A percentile compares a stretch with the other conserved stretches of the same genome.
Evolutionary conservation across 2,329 filamentous ascomycete genomes (phyloP).

Genomic region (Bipolaris bicolor): DNA sequence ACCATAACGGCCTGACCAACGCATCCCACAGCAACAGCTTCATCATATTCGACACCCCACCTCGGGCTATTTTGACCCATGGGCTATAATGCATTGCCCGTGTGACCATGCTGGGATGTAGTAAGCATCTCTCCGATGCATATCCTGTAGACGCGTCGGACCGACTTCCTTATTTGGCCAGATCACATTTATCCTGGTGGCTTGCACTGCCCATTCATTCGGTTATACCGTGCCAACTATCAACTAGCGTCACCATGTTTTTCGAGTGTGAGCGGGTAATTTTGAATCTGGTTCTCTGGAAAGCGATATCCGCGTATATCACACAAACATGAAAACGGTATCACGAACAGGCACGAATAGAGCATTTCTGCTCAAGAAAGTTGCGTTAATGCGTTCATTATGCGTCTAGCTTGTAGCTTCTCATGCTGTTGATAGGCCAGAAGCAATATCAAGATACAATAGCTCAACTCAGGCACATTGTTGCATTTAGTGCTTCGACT

Average conservation of each 20-base stretch:
- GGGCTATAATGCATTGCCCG: not conserved
- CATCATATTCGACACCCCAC: not conserved
- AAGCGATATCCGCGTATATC: not conserved
- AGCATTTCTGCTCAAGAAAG: too few species aligned
- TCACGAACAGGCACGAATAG: too few species aligned
- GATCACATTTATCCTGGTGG: not conserved
- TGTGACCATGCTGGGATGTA: not conserved
- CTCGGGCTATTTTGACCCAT: not conserved
- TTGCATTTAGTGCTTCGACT: not conserved
- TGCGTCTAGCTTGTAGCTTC: too few species aligned
- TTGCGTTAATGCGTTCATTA: too few species aligned
- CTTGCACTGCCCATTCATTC: not conserved
- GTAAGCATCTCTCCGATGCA: not conserved
- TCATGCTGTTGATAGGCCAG: not conserved
- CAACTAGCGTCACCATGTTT: not conserved
- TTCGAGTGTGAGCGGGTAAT: not conserved
- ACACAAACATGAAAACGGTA: too few species aligned
- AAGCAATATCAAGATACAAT: not conserved
- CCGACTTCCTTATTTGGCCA: not conserved
- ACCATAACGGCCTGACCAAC: not conserved
- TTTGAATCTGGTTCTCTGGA: not conserved
- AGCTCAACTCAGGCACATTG: not conserved
- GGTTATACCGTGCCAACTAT: not conserved
- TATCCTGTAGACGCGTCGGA: not conserved
- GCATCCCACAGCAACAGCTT: not conserved